A percentile compares a stretch with the other conserved stretches of the same genome.
phyloP scores from a whole-genome alignment of 768 basidiomycete genomes.

The Gloeopeniophorella convolvens region DNA sequence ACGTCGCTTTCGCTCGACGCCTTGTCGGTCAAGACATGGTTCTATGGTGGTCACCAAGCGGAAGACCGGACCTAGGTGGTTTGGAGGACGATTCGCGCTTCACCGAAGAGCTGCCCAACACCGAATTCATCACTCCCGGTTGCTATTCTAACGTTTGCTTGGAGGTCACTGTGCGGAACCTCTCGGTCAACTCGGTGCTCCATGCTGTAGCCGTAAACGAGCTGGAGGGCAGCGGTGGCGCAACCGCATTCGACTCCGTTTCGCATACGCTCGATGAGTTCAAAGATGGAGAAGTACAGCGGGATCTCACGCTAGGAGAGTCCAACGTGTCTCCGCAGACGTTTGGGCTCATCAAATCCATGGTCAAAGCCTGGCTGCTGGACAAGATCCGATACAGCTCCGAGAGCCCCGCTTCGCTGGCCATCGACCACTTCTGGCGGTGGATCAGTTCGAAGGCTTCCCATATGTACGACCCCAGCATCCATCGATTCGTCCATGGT shows the following conservation, averaged over 20 bases:
- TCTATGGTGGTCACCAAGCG: slow-evolving; percentile 93
- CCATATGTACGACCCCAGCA: slow-evolving; percentile 84
- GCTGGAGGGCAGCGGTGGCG: slow-evolving; percentile 89
- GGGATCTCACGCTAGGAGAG: slow-evolving; percentile 82
- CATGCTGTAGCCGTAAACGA: slow-evolving; percentile 96
- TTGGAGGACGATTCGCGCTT: slow-evolving; percentile 79
- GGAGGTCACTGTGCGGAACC: slow-evolving; percentile 81
- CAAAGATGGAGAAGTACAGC: slow-evolving; percentile 54
- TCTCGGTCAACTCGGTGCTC: slow-evolving; percentile 89
- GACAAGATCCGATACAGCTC: slow-evolving; percentile 72
- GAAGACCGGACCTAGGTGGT: slow-evolving; percentile 89
- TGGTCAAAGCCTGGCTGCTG: slow-evolving; percentile 88
- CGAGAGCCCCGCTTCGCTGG: slow-evolving; percentile 57
- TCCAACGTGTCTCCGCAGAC: slow-evolving; percentile 82
- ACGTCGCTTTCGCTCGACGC: slow-evolving; percentile 86
- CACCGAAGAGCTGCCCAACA: slow-evolving; percentile 70
- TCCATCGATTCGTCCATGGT: slow-evolving; percentile 90
- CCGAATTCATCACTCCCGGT: slow-evolving; percentile 80
- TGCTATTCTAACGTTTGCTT: slow-evolving; percentile 91
- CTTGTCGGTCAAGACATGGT: slow-evolving; percentile 83
- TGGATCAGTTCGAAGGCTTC: slow-evolving; percentile 88
- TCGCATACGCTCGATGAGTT: slow-evolving; percentile 91
- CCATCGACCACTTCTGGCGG: slow-evolving; percentile 94
- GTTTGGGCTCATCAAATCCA: slow-evolving; percentile 75
- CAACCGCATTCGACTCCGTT: slow-evolving; percentile 89